phyloP scores from a whole-genome alignment of 2,329 filamentous ascomycete genomes.

The Pezicula rhizophila region DNA sequence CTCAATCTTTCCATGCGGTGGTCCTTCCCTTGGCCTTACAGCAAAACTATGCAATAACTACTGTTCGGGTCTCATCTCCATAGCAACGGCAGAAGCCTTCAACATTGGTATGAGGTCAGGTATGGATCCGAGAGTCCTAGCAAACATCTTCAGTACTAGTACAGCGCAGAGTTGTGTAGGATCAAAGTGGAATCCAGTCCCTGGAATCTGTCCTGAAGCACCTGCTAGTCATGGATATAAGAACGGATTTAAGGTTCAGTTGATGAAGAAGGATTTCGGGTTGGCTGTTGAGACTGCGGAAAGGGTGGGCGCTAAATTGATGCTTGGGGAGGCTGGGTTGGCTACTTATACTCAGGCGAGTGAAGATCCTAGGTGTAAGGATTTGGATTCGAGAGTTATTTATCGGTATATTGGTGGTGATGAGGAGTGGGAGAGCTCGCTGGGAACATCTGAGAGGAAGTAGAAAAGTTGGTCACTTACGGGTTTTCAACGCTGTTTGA shows the following conservation, averaged over 20 bases:
- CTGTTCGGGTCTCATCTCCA: constrained; percentile 50
- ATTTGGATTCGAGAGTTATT: constrained; percentile 50
- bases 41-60: constrained; percentile 60
- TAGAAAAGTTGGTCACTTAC: no score
- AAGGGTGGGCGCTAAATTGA: constrained; percentile 41
- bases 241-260: constrained; percentile 51
- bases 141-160: constrained; percentile 45
- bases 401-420: constrained; percentile 48
- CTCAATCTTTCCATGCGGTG: constrained; percentile 49
- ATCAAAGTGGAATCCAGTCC: constrained; percentile 29
- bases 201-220: constrained; percentile 26
- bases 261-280: constrained; percentile 55
- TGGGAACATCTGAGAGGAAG: no score
- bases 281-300: constrained; percentile 50
- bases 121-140: constrained; percentile 46
- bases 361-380: constrained; percentile 43
- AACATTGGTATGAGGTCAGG: constrained; percentile 54
- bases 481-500: no score
- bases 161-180: constrained; percentile 27
- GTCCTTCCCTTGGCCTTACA: constrained; percentile 46
- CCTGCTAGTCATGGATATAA: constrained; percentile 28
- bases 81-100: constrained; percentile 52
- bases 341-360: constrained; percentile 45
- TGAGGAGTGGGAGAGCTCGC: constrained; percentile 39
- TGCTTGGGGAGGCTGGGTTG: constrained; percentile 43